Evolutionary conservation across 2,329 filamentous ascomycete species (phyloP).

Genomic region (Neopestalotiopsis sp.): DNA sequence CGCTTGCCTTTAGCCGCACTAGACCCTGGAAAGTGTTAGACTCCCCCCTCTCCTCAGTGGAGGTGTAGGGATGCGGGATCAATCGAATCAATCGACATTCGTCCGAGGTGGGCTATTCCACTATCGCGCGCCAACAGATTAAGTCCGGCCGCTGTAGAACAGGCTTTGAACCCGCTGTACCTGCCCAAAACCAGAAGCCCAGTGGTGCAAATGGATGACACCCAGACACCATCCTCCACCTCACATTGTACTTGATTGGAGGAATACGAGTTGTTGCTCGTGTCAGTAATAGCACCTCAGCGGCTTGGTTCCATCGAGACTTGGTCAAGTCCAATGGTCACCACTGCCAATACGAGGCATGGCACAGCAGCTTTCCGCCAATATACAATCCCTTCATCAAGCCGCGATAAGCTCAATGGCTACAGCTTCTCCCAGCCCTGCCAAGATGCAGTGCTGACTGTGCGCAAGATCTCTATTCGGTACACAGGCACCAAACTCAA

Average conservation of each 20-base stretch:
- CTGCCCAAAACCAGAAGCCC: constrained; percentile 1
- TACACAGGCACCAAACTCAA: not conserved
- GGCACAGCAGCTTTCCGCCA: not conserved
- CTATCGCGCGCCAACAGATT: not conserved
- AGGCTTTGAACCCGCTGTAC: not conserved
- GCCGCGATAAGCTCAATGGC: not conserved
- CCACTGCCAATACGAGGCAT: constrained; percentile 6
- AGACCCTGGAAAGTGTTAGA: not conserved
- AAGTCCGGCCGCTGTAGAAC: not conserved
- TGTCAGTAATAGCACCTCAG: constrained; percentile 2
- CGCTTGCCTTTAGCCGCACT: constrained; percentile 11
- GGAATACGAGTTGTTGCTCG: constrained; percentile 14
- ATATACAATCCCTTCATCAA: not conserved
- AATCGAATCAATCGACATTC: not conserved
- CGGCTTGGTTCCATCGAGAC: not conserved
- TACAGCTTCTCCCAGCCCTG: not conserved
- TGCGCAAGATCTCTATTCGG: not conserved
- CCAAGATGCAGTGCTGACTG: not conserved
- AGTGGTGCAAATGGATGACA: not conserved
- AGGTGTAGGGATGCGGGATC: not conserved
- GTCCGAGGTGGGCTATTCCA: not conserved
- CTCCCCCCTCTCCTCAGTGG: not conserved
- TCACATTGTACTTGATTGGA: constrained; percentile 11
- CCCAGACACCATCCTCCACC: not conserved
- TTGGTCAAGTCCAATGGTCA: not conserved